Base-by-base conservation (phyloP, 768 basidiomycete genomes). In the Hypsizygus marmoreus region DNA sequence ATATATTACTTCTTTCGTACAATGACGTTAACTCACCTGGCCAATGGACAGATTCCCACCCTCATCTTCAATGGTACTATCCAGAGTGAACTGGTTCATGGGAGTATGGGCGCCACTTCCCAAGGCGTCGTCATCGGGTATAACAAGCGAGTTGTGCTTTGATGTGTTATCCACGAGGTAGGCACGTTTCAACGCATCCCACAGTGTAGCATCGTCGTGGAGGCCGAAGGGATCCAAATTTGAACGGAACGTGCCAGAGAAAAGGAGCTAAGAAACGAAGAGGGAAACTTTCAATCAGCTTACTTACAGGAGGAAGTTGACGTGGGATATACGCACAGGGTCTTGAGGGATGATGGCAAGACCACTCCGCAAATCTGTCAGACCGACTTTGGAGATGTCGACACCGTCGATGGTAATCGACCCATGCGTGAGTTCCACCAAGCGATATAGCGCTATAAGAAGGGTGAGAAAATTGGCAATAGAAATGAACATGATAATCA, bases 141-240 rank as follows among this genome's bases (percentile, higher is more conserved):
- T 17, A 9, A 47, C 40, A 24, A 62, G 40, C 14, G 65, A 61
- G 31, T 62, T 54, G 23, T 43, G 62, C 50, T 68, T 72, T 19
- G 53, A 53, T 25, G 62, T 62, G 35, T 68, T 67, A 19, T 90
- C 89, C 29, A 92, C 81, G 12, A 97, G 78, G 65, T 93, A 86
- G 1, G 92, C 80, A 19, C 92, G 85, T 59, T 81, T 85, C 38
- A 97, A 70, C 3, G 95, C 91, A 56, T 95, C 92, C 86, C 90
- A 94, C 14, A 97, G 75, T 17, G 76, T 75, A 14, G 80, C 81
- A 62, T 95, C 93, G 51, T 89, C 87, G 51, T 89, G 80, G 34
- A 80, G 65, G 38, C 79, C 82, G 68, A 95, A 95, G 0, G 95
- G 95, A 62, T 97, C 95, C 4, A 97, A 80, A 61, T 97, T 97